These are phyloP conservation scores for Erythrobasidium yunnanense DNA, from an alignment of 768 basidiomycete genomes.

Conservation along the genomic window DNA sequence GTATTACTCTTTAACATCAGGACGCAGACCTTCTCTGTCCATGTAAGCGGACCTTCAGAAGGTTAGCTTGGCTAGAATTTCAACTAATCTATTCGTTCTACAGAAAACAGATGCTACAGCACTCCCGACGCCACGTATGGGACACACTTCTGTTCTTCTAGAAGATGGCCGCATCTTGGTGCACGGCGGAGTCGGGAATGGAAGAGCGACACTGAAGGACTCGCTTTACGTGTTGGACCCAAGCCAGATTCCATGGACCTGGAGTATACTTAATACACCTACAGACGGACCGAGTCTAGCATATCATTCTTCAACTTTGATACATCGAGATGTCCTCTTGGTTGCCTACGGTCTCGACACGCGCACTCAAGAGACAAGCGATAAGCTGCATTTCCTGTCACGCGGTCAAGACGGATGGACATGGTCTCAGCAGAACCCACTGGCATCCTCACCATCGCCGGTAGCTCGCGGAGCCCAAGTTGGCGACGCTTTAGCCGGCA, in stretches of 20 bases:
- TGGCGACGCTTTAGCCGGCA: neutral
- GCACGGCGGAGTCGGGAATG: constrained; percentile 25
- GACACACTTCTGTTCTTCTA: constrained; percentile 27
- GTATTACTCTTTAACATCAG: constrained; percentile 29
- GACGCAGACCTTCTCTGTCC: neutral
- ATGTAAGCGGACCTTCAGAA: constrained; percentile 16
- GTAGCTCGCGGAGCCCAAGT: neutral
- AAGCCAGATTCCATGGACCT: neutral
- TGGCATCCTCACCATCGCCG: neutral
- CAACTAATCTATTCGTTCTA: neutral
- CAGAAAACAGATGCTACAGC: neutral
- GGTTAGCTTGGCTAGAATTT: neutral
- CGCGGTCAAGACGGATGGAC: constrained; percentile 21
- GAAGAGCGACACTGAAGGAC: neutral
- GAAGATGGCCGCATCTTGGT: constrained; percentile 27
- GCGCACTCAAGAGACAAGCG: neutral
- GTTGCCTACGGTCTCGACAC: constrained; percentile 34
- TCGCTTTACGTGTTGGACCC: constrained; percentile 7
- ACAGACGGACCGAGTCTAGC: constrained; percentile 29
- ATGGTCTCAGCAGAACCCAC: constrained; percentile 12
- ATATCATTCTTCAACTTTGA: constrained; percentile 31
- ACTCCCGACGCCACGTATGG: constrained; percentile 30
- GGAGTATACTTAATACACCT: neutral
- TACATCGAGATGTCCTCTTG: constrained; percentile 19
- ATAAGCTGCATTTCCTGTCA: constrained; percentile 31